Conservation (phyloP, 208 protist species). For the Angomonas ambiguus region DNA sequence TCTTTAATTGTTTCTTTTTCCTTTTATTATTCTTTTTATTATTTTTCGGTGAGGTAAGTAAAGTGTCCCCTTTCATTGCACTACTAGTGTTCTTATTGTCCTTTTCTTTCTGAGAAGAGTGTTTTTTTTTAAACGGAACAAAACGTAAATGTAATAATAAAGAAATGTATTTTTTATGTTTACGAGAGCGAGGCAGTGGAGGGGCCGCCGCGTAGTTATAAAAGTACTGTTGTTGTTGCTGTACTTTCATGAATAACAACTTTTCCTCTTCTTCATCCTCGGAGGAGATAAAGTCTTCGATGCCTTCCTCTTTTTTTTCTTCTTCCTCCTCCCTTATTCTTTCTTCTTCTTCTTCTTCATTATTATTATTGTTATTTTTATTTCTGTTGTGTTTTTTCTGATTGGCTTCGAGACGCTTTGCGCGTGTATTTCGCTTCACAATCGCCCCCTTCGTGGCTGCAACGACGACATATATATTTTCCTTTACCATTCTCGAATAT, state of each 20-base stretch:
- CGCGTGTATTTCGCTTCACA: background rate
- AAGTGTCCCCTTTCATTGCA: no score
- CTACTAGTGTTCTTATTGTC: background rate
- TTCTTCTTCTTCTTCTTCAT: constrained; percentile 8
- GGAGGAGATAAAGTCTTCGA: constrained; percentile 1
- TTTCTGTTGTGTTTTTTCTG: background rate
- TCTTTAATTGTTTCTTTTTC: background rate
- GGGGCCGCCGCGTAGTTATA: no score
- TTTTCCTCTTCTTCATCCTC: constrained; percentile 6
- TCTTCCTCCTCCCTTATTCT: background rate
- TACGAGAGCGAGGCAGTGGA: background rate
- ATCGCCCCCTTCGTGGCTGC: background rate
- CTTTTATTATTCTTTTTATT: background rate
- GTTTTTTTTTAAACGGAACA: no score
- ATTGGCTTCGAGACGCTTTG: background rate
- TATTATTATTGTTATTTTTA: constrained; percentile 10
- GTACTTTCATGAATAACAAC: background rate
- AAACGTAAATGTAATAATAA: no score
- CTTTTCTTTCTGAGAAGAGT: no score
- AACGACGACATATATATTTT: constrained; percentile 7
- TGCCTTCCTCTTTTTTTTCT: background rate
- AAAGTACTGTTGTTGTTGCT: background rate
- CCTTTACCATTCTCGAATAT: constrained; percentile 1
- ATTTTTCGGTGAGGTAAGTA: no score
- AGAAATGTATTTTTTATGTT: no score